Evolutionary conservation across 352 stramenopile genomes (phyloP).

Genomic region (Thraustochytrium sp.): DNA sequence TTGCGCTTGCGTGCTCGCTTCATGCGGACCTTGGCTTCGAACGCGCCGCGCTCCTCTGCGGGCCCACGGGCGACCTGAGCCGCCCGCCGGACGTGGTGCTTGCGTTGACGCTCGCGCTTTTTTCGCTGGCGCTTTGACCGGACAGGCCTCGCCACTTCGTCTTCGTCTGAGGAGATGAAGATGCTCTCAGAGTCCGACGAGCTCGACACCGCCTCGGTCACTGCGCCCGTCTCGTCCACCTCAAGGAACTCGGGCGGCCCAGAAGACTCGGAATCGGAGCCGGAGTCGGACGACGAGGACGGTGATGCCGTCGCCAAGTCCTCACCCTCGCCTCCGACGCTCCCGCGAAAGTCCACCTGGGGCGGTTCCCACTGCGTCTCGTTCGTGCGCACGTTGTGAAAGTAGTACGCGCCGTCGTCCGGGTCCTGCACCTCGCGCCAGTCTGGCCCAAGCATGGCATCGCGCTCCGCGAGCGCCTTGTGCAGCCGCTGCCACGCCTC

Average conservation of each 20-base stretch:
- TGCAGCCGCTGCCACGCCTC: neutral
- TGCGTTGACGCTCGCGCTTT: neutral
- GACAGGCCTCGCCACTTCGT: too few species aligned
- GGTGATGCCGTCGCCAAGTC: neutral
- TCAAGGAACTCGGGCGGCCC: neutral
- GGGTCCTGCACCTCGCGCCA: slow-evolving; percentile 12
- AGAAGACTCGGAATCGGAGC: neutral
- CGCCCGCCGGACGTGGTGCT: neutral
- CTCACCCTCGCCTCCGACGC: neutral
- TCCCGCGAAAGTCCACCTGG: slow-evolving; percentile 25
- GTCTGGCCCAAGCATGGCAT: slow-evolving; percentile 17
- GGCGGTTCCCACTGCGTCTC: slow-evolving; percentile 14
- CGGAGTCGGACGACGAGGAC: neutral
- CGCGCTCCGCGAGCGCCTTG: neutral
- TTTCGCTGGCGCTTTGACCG: neutral
- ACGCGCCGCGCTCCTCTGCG: neutral
- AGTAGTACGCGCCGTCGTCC: slow-evolving; percentile 22
- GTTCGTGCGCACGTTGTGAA: neutral
- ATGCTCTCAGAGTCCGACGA: slow-evolving; percentile 20
- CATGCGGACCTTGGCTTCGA: slow-evolving; percentile 10
- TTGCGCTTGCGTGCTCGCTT: neutral
- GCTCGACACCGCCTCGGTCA: neutral
- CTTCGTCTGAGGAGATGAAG: neutral
- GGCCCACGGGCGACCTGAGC: neutral
- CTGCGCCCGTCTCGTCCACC: neutral